These are phyloP conservation scores for Dimocarpus longan DNA, from an alignment of 345 rosid genomes.

Conservation along the genomic window DNA sequence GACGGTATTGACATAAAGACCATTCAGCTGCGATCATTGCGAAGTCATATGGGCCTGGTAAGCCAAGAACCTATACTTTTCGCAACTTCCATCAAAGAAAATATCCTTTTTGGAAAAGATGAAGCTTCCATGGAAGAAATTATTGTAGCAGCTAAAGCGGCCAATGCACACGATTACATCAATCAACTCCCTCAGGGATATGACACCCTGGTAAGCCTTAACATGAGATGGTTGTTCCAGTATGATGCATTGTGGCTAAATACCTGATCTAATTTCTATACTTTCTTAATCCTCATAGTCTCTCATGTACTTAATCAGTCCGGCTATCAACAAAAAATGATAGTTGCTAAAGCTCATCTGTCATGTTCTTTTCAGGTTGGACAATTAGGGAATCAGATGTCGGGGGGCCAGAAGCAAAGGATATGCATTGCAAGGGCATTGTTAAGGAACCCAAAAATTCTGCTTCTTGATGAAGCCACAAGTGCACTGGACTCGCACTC, in stretches of 20 bases:
- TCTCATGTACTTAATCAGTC: not conserved
- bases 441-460: constrained; percentile 28
- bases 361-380: constrained; percentile 26
- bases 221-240: not conserved
- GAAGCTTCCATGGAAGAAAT: constrained; percentile 33
- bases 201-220: constrained; percentile 21
- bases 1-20: constrained; percentile 32
- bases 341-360: not conserved
- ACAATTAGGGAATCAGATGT: constrained; percentile 35
- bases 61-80: constrained; percentile 41
- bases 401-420: constrained; percentile 36
- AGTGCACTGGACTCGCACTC: constrained; percentile 38
- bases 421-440: constrained; percentile 33
- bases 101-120: constrained; percentile 33
- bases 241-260: not conserved
- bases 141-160: constrained; percentile 29
- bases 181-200: constrained; percentile 29
- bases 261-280: not conserved
- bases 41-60: constrained; percentile 30
- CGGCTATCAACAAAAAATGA: not conserved
- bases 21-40: constrained; percentile 22
- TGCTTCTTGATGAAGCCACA: constrained; percentile 42
- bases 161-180: constrained; percentile 43
- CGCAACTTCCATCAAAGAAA: constrained; percentile 30
- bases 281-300: not conserved